Evolutionary conservation across 805 yeast genomes (phyloP), one percentile per base, ranked within the genome.

Genomic region (Zygosaccharomyces gambellarensis): DNA sequence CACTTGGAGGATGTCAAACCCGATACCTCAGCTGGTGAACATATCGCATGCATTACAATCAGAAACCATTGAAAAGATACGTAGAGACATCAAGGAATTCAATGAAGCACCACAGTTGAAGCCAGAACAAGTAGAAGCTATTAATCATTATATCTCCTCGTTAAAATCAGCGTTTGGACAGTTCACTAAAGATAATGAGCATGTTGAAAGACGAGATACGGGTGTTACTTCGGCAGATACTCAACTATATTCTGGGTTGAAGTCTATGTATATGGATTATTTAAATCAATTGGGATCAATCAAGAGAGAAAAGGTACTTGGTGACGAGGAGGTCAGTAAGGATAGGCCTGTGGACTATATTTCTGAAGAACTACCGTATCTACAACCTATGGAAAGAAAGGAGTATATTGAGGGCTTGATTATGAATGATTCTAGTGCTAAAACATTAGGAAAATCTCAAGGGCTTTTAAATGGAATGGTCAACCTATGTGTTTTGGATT

Each of bases 31-130:
- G 50, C 44, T 55, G 46, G 65, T 66, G 39, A 59, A 66, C 47
- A 63, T 66, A 14, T 53, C 63, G 36, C 64, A 66, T 49, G 64
- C 68, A 6, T 55, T 66, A 47, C 62, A 60, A 40, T 59, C 68
- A 11, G 44, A 56, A 14, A 52, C 58, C 11, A 56, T 66, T 14
- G 62, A 64, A 42, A 58, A 61, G 48, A 62, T 66, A 23, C 59
- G 67, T 10, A 34, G 55, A 11, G 67, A 64, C 46, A 55, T 64
- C 12, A 52, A 52, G 43, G 51, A 49, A 27, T 59, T 55, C 32
- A 52, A 54, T 25, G 51, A 52, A 25, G 41, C 40, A 9, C 41
- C 49, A 6, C 45, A 51, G 31, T 41, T 58, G 42, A 38, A 54
- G 22, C 43, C 48, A 21, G 49, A 47, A 23, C 63, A 61, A 39